Evolutionary conservation across 257 asterid species (phyloP), one percentile per base, ranked within the genome.

Genomic region (Jacaranda mimosifolia): DNA sequence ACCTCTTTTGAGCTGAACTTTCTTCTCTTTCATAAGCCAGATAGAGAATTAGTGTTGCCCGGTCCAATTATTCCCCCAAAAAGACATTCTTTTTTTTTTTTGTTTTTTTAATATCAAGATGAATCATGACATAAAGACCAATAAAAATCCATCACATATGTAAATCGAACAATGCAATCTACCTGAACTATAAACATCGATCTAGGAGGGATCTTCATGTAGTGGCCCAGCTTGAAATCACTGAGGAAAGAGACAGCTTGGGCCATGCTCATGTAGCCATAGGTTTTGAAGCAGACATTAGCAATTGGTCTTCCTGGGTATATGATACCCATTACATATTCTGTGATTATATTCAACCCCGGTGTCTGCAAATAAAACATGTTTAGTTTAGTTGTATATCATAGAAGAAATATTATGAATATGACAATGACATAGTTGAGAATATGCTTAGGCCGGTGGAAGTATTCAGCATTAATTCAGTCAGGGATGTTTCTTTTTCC

Each of bases 161-260:
- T 70, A 38, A 73, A 55, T 49, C 60, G 51, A 40, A 46, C n/a
- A 51, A 39, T 77, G 55, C 66, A 55, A 59, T 75, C 9, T 92
- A 94, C 98, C 97, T 94, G 98, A 72, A 94, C 97, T 18, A 94
- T 84, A 79, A 94, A 94, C 97, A 94, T 94, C 0, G 97, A 94
- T 91, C 94, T 84, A 48, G 97, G 98, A 70, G 97, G 98, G 75
- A 94, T 94, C 92, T 94, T 94, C 98, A 92, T 92, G 90, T 94
- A 94, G 79, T 94, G 98, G 9, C 98, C 97, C 39, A 94, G 88
- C 89, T 94, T 94, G 90, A 94, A 94, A 73, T 94, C 97, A 11
- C 91, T 83, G 77, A 94, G 98, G 83, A 94, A 94, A 63, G 97
- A 92, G 67, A 92, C 87, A 11, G 98, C 98, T 75, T 94, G 98